Conservation (phyloP, 1,139 yeast genomes). For the Saccharomycopsis hybrid region DNA sequence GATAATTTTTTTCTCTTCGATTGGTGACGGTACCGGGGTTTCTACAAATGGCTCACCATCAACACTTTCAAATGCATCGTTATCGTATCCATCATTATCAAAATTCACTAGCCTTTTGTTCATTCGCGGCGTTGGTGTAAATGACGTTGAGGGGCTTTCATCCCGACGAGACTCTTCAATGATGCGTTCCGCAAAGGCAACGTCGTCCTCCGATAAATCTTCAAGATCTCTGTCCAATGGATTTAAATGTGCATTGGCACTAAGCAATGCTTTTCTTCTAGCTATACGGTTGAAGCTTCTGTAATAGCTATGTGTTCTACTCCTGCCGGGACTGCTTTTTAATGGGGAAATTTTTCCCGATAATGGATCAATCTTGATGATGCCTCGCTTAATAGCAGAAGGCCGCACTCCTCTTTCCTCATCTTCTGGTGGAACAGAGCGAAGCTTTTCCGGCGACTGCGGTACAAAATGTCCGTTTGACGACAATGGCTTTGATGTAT, state of each 20-base stretch:
- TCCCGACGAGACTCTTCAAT: constrained; percentile 6
- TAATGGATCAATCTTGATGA: constrained; percentile 11
- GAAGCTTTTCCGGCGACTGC: neutral
- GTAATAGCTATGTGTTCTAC: constrained; percentile 1
- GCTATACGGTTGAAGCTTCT: constrained; percentile 6
- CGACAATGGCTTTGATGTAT: neutral
- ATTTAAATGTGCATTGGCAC: constrained; percentile 1
- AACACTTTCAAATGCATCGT: constrained; percentile 10
- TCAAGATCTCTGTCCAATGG: constrained; percentile 7
- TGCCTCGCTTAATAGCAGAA: constrained; percentile 16
- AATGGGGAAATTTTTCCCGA: constrained; percentile 13
- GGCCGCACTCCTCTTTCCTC: constrained; percentile 10
- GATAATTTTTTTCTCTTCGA: constrained; percentile 11
- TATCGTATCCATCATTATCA: constrained; percentile 8
- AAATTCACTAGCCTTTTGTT: constrained; percentile 4
- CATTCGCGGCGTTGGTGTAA: too few species aligned
- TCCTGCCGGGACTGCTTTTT: constrained; percentile 13
- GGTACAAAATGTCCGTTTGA: neutral
- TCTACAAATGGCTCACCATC: constrained; percentile 11
- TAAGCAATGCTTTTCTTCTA: constrained; percentile 4
- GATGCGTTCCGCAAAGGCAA: constrained; percentile 10
- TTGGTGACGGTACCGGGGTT: constrained; percentile 7
- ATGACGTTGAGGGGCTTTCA: neutral
- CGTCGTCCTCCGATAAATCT: constrained; percentile 13
- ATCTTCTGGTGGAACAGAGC: neutral